phyloP scores from a whole-genome alignment of 1,284 basidiomycete species.

The Meripilus lineatus region DNA sequence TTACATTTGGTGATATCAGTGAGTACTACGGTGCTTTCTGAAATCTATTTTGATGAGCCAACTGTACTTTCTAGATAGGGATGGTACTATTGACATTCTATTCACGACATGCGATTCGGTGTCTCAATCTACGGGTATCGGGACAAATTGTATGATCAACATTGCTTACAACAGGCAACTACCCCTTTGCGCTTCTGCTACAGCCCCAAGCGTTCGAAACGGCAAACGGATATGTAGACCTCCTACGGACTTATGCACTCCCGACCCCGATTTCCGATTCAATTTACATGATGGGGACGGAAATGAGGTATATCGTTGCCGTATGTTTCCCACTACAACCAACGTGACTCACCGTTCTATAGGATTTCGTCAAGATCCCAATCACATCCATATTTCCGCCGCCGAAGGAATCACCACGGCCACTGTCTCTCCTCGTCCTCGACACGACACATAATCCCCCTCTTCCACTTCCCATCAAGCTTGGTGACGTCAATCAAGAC shows the following conservation, averaged over 20 bases:
- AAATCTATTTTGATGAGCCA: background rate
- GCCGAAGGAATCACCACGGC: conserved; percentile 24
- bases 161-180: conserved; percentile 94
- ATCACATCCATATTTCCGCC: conserved; percentile 58
- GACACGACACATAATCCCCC: conserved; percentile 59
- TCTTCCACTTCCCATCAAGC: conserved; percentile 73
- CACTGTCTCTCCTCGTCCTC: conserved; percentile 61
- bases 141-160: conserved; percentile 78
- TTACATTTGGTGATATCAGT: conserved; percentile 94
- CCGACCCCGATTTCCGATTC: conserved; percentile 80
- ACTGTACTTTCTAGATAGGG: conserved; percentile 66
- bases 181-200: conserved; percentile 64
- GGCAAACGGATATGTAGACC: conserved; percentile 65
- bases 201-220: conserved; percentile 41
- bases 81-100: conserved; percentile 95
- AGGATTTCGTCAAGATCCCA: conserved; percentile 70
- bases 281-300: conserved; percentile 50
- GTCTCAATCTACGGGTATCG: conserved; percentile 64
- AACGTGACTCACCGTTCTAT: conserved; percentile 1
- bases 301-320: conserved; percentile 44
- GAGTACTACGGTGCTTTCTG: conserved; percentile 19
- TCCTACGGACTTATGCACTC: conserved; percentile 76
- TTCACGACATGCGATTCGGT: conserved; percentile 80
- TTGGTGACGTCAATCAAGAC: conserved; percentile 92
- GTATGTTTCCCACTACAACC: background rate